These are phyloP conservation scores for Gossypium arboreum DNA, from an alignment of 345 rosid species.

Conservation along the genomic window DNA sequence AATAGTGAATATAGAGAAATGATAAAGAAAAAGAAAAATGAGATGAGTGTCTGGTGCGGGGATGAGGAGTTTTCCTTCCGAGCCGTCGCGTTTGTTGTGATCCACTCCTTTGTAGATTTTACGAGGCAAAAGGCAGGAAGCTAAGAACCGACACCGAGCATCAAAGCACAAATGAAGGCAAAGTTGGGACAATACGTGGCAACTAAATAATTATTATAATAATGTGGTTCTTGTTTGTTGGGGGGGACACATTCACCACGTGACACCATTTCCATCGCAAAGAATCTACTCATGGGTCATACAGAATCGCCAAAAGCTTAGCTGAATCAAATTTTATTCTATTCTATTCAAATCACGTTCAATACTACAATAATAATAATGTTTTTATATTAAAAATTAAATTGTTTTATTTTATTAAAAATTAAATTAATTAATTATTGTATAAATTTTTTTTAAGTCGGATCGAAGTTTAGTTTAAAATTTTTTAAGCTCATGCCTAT, in stretches of 20 bases:
- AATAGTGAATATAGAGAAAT: too few species aligned
- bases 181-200: background rate
- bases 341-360: background rate
- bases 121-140: background rate
- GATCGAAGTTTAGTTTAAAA: too few species aligned
- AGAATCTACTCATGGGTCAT: background rate
- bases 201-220: too few species aligned
- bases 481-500: too few species aligned
- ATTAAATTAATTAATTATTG: too few species aligned
- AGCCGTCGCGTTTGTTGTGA: background rate
- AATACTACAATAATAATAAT: too few species aligned
- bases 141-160: background rate
- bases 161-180: background rate
- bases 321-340: background rate
- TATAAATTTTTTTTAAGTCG: fast-evolving
- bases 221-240: background rate
- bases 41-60: too few species aligned
- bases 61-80: background rate
- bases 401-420: too few species aligned
- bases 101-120: background rate
- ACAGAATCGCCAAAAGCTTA: background rate
- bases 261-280: too few species aligned
- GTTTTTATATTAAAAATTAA: too few species aligned
- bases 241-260: background rate
- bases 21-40: too few species aligned